phyloP scores from a whole-genome alignment of 805 yeast species.

The Candida berthetii region DNA sequence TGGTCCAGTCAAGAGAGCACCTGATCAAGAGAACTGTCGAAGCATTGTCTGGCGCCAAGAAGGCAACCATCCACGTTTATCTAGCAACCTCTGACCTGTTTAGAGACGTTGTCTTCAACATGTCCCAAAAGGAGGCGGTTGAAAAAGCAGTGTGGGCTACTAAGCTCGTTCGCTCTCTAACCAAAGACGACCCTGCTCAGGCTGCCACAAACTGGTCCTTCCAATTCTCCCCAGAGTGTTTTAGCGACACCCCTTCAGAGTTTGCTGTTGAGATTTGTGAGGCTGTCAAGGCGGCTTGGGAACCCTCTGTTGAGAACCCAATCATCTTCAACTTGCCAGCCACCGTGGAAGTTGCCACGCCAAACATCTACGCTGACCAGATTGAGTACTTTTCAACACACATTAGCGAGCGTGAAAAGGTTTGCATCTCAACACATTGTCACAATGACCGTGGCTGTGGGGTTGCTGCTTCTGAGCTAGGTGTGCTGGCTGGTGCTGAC shows the following conservation, averaged over 20 bases:
- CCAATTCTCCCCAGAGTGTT: conserved; percentile 76
- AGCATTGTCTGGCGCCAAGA: conserved; percentile 64
- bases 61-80: conserved; percentile 67
- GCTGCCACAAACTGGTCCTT: conserved; percentile 62
- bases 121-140: conserved; percentile 64
- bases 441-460: conserved; percentile 84
- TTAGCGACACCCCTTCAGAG: conserved; percentile 68
- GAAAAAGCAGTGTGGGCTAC: conserved; percentile 68
- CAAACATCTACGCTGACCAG: conserved; percentile 76
- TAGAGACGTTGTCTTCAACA: conserved; percentile 69
- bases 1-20: conserved; percentile 74
- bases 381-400: conserved; percentile 67
- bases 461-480: conserved; percentile 77
- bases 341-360: conserved; percentile 72
- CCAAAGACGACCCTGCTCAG: conserved; percentile 68
- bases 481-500: conserved; percentile 78
- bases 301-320: conserved; percentile 67
- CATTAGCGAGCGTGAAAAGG: conserved; percentile 66
- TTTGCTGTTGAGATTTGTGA: conserved; percentile 74
- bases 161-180: conserved; percentile 56
- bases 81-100: conserved; percentile 72
- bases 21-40: conserved; percentile 71
- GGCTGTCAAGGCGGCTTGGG: conserved; percentile 77
- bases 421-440: conserved; percentile 64
- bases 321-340: conserved; percentile 78